Percentiles rank a stretch among this genome's conserved stretches.
These are phyloP conservation scores for Scutellaria baicalensis DNA, from an alignment of 257 asterid species.

Conservation along the genomic window DNA sequence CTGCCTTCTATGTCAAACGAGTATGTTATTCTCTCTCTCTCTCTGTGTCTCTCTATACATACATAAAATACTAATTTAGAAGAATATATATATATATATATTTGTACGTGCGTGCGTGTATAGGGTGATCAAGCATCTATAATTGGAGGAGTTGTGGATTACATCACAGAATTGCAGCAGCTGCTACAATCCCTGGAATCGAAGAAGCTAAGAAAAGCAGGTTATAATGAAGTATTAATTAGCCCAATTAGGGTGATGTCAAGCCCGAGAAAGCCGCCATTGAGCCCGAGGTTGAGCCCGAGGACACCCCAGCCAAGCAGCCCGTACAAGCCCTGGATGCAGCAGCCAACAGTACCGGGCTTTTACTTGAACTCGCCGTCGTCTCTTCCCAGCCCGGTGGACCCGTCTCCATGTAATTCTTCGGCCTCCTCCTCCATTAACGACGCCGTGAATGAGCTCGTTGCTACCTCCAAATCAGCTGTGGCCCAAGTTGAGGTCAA, in stretches of 20 bases:
- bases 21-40: constrained; percentile 27
- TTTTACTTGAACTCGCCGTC: constrained; percentile 8
- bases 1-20: constrained; percentile 73
- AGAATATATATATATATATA: too few species aligned
- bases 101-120: too few species aligned
- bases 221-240: constrained; percentile 35
- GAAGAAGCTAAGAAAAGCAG: constrained; percentile 68
- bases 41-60: too few species aligned
- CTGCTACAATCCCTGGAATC: constrained; percentile 63
- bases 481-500: constrained; percentile 82
- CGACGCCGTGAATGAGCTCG: constrained; percentile 64
- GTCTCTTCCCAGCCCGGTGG: constrained; percentile 24
- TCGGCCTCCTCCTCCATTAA: constrained; percentile 32
- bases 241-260: constrained; percentile 52
- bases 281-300: constrained; percentile 72
- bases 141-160: constrained; percentile 82
- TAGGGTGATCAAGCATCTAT: constrained; percentile 96
- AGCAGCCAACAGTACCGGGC: neutral
- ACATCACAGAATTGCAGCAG: constrained; percentile 82
- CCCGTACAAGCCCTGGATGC: constrained; percentile 50
- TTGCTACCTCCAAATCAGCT: constrained; percentile 59
- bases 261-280: constrained; percentile 53
- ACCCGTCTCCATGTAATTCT: constrained; percentile 47
- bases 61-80: too few species aligned
- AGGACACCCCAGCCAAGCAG: constrained; percentile 74